Evolutionary conservation across 768 basidiomycete species (phyloP).

Genomic region (Cystoderma amianthinum): DNA sequence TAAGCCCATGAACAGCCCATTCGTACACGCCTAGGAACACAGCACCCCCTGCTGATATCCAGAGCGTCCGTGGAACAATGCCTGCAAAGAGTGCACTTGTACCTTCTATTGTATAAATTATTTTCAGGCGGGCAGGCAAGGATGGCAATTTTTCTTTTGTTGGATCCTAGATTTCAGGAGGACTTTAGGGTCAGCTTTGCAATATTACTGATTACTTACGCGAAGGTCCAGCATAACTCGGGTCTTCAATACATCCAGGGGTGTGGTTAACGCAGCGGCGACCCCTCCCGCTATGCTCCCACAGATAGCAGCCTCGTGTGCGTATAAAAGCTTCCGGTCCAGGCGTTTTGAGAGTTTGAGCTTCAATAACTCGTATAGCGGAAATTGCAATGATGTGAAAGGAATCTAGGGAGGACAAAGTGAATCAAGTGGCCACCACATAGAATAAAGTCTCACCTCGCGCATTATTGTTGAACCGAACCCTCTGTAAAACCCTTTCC

Average conservation of each 20-base stretch:
- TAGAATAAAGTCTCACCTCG: slow-evolving; percentile 25
- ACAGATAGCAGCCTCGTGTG: slow-evolving; percentile 78
- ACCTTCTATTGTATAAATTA: slow-evolving; percentile 74
- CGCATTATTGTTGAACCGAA: slow-evolving; percentile 72
- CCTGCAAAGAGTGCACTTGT: slow-evolving; percentile 75
- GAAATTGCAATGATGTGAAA: slow-evolving; percentile 94
- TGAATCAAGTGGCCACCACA: slow-evolving; percentile 16
- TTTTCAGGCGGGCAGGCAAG: slow-evolving; percentile 44
- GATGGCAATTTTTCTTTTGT: slow-evolving; percentile 45
- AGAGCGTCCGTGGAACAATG: slow-evolving; percentile 84
- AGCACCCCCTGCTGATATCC: slow-evolving; percentile 95
- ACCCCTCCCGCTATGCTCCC: slow-evolving; percentile 88
- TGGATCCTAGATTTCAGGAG: slow-evolving; percentile 37
- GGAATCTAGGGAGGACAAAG: slow-evolving; percentile 59
- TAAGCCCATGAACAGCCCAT: slow-evolving; percentile 54
- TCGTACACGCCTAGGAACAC: slow-evolving; percentile 98
- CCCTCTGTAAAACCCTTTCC: slow-evolving; percentile 82
- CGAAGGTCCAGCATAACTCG: slow-evolving; percentile 91
- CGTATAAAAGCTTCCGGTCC: slow-evolving; percentile 49
- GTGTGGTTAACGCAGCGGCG: slow-evolving; percentile 88
- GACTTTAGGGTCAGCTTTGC: background rate
- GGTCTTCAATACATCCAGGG: slow-evolving; percentile 94
- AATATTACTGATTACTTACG: slow-evolving; percentile 31
- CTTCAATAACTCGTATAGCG: slow-evolving; percentile 89
- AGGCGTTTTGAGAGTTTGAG: slow-evolving; percentile 47